Evolutionary conservation across 2,329 filamentous ascomycete species (phyloP), one percentile per base, ranked within the genome.

Genomic region (Colletotrichum lentis): DNA sequence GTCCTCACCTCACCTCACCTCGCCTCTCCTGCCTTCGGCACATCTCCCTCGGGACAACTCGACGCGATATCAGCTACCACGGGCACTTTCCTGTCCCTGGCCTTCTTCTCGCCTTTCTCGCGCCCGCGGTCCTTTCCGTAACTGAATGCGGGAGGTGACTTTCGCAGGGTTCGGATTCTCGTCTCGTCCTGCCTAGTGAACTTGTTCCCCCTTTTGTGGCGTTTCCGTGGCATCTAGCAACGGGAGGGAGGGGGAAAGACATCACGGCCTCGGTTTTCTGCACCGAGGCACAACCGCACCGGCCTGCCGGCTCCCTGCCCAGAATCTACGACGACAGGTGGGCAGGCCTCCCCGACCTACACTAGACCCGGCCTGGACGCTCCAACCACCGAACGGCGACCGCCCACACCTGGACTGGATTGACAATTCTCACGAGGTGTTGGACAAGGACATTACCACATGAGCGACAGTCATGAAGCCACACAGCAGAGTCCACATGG

Each of bases 41-140:
- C 44, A 47, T 6, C n/a, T 53, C 18, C 24, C 43, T 64, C 62
- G 53, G 58, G 46, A 67, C 43, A 67, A 61, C 44, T 67, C 64
- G 58, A 62, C 58, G 64, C 64, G 59, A 58, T 39, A 43, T 64
- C 46, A 59, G 49, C 58, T 67, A 47, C 62, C n/a, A 39, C 39
- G 35, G 35, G 50, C 31, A 20, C 20, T 56, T 43, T 27, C 22
- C 31, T 35, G 31, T 56, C 54, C 43, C 54, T 39, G 43, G 54
- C 22, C 63, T 58, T 70, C 70, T 62, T 69, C 72, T 72, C 70
- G 66, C 69, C 68, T 69, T 73, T 73, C 69, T 73, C 71, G 72
- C 71, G n/a, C 50, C 49, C 58, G 46, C 46, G 46, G 57, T 50
- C 57, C 46, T 50, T 16, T 22, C 35, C 20, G 27, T 50, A 20